Evolutionary conservation across 257 asterid species (phyloP), one percentile per base, ranked within the genome.

Genomic region (Nicotiana noctiflora): DNA sequence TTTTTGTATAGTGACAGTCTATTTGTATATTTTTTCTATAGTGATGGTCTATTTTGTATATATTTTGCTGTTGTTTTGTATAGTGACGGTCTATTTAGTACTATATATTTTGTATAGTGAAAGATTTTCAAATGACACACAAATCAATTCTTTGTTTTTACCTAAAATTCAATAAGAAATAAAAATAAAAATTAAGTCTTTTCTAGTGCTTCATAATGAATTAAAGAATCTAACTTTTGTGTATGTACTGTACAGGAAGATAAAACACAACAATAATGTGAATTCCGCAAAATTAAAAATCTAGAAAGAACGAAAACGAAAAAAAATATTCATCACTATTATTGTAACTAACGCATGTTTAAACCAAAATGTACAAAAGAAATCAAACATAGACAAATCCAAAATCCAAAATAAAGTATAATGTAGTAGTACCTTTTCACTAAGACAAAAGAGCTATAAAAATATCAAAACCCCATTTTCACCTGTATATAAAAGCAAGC

Each of bases 401-500:
- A n/a, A 70, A 77, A 62, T 79, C 27, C 81, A 65, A 83, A 79
- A 59, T 70, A 84, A 70, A 86, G 85, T 86, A 86, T 83, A 88
- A 82, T 81, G 92, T 80, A 87, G 55, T 80, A 82, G 77, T 65
- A 61, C 86, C 89, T 77, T 84, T 80, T 19, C 78, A 72, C 84
- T 75, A 72, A 55, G 79, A 85, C 83, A 6, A 77, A 37, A 56
- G 81, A 68, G 8, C 78, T 72, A 17, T 1, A 18, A 32, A 18
- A 63, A 25, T 3, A 51, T 46, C 13, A 53, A 49, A 64, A 49
- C 65, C 32, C 57, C 76, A 25, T 51, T 61, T 27, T 56, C 60
- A 31, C 65, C 65, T 5, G 25, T 3, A 79, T 46, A 66, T 6
- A 44, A 74, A 40, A n/a, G n/a, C n/a, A n/a, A n/a, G n/a, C n/a